Percentiles rank a stretch among this genome's conserved stretches.
Conservation (phyloP, 495 filamentous ascomycete species). For the Hypoxylon trugodes region DNA sequence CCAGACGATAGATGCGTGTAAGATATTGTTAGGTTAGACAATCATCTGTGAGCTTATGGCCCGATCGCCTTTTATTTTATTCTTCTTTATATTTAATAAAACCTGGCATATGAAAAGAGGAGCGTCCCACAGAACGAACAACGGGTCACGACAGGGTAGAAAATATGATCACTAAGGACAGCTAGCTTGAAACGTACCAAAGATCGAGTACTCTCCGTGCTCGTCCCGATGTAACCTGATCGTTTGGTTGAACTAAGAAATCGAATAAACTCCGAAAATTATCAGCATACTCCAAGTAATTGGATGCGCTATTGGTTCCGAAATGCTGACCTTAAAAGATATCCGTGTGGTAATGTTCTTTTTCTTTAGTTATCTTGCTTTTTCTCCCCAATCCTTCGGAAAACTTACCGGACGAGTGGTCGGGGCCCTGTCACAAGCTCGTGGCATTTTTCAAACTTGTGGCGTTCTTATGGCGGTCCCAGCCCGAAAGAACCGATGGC, state of each 20-base stretch:
- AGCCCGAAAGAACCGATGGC: slow-evolving; percentile 21
- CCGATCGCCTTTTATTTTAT: slow-evolving; percentile 28
- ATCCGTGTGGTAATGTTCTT: slow-evolving; percentile 17
- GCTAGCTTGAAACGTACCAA: slow-evolving; percentile 44
- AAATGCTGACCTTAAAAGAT: background rate
- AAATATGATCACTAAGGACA: slow-evolving; percentile 39
- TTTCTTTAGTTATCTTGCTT: background rate
- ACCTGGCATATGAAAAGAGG: slow-evolving; percentile 45
- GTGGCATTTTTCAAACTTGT: slow-evolving; percentile 29
- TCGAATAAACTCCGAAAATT: slow-evolving; percentile 40
- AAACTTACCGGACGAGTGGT: slow-evolving; percentile 2
- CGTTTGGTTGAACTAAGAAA: slow-evolving; percentile 39
- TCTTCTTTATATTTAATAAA: slow-evolving; percentile 34
- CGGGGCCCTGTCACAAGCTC: slow-evolving; percentile 13
- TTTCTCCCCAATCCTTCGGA: slow-evolving; percentile 9
- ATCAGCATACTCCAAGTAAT: slow-evolving; percentile 33
- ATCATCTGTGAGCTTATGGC: slow-evolving; percentile 40
- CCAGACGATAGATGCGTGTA: slow-evolving; percentile 17
- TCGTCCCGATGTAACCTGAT: slow-evolving; percentile 44
- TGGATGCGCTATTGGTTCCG: slow-evolving; percentile 35
- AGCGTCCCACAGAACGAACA: slow-evolving; percentile 36
- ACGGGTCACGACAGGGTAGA: slow-evolving; percentile 41
- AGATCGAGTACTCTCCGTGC: slow-evolving; percentile 42
- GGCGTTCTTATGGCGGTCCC: slow-evolving; percentile 30
- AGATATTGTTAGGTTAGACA: too few relatives aligned